Evolutionary conservation across 202 grass and related monocot species (phyloP).

Genomic region (Zizania palustris): DNA sequence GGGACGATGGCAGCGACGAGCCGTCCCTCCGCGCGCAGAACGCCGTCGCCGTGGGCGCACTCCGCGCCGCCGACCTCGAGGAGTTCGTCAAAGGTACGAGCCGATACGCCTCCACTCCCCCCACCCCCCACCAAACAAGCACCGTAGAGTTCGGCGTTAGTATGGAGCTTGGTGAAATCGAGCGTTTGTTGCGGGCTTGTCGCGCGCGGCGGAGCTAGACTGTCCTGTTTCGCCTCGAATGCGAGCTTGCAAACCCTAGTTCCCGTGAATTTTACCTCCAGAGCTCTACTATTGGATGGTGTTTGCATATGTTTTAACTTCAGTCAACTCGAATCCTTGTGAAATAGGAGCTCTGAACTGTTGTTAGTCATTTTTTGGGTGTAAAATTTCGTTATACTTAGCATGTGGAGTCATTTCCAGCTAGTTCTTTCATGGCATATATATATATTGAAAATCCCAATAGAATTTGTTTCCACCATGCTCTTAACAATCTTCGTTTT

Average conservation of each 20-base stretch:
- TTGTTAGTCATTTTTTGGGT: too few species aligned
- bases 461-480: too few species aligned
- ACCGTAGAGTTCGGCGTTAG: background rate
- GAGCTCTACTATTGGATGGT: too few species aligned
- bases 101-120: background rate
- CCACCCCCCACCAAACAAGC: too few species aligned
- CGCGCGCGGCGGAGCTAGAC: background rate
- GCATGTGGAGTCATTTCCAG: too few species aligned
- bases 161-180: background rate
- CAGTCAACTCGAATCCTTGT: too few species aligned
- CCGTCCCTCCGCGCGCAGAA: constrained; percentile 59
- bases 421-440: too few species aligned
- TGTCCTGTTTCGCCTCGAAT: background rate
- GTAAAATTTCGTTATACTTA: too few species aligned
- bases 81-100: constrained; percentile 91
- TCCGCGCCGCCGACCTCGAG: constrained; percentile 80
- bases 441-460: too few species aligned
- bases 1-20: constrained; percentile 39
- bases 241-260: constrained; percentile 10
- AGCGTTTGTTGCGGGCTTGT: background rate
- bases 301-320: background rate
- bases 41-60: constrained; percentile 51
- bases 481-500: too few species aligned
- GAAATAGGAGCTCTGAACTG: too few species aligned
- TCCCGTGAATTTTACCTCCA: background rate